Base-by-base conservation (phyloP, 768 basidiomycete genomes). In the Fomitopsis serialis region DNA sequence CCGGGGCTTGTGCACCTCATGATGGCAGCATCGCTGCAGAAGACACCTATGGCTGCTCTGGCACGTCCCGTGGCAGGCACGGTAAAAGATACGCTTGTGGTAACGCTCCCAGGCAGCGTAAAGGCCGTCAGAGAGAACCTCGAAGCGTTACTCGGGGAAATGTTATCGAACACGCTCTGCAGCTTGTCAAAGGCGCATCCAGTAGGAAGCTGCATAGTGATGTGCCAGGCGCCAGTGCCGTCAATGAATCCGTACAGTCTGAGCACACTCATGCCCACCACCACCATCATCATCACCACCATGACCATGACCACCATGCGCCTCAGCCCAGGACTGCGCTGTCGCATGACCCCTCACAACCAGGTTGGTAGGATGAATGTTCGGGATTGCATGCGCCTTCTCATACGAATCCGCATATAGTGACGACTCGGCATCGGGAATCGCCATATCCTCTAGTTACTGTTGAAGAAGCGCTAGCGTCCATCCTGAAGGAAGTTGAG, bases 101-200 rank as follows among this genome's bases (percentile, higher is more conserved):
- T 89, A 19, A 92, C 89, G 0, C 81, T 95, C 10, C 93, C 92
- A 0, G 92, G 92, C 2, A 91, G 89, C 60, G 79, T 85, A 36
- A 92, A 89, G 62, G 92, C 89, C 2, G 92, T 92, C 37, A 83
- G 75, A 56, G 92, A 96, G 62, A 89, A 84, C 61, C 63, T 92
- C 53, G 78, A 79, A 1, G 77, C 78, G 0, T 72, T 93, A 25
- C 70, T 94, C 6, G 66, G 70, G 13, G 67, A 5, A 81, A 79
- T 6, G 72, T 93, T 1, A 67, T 87, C 1, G 69, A 76, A 3
- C 90, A 92, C 68, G 89, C 88, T 1, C 68, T 92, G 51, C 85
- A 89, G 32, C 76, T 91, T 5, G 75, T 87, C 53, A 74, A 74
- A 53, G 91, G 91, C 8, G 87, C 87, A 0, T 74, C 74, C 23